phyloP scores from a whole-genome alignment of 305 asterid species.

The Fraxinus dipetala region DNA sequence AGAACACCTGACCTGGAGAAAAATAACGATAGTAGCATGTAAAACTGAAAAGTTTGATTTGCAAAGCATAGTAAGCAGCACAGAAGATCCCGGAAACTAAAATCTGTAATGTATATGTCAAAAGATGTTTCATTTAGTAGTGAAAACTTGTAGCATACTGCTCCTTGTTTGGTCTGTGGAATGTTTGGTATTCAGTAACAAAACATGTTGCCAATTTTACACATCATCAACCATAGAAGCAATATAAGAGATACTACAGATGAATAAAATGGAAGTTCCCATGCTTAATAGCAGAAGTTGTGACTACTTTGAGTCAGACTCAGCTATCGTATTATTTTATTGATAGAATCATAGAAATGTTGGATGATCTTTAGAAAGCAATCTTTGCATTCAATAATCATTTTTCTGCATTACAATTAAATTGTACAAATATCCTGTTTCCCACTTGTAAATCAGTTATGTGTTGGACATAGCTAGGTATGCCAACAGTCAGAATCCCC shows the following conservation, averaged over 20 bases:
- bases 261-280: neutral
- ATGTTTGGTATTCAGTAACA: neutral
- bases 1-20: constrained; percentile 83
- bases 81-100: neutral
- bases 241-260: neutral
- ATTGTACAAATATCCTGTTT: neutral
- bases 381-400: neutral
- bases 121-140: neutral
- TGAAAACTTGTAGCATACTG: constrained; percentile 1
- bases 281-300: neutral
- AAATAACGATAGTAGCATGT: neutral
- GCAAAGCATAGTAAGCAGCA: constrained; percentile 5
- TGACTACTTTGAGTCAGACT: neutral
- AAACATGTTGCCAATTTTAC: neutral
- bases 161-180: neutral
- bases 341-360: neutral
- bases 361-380: neutral
- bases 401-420: neutral
- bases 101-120: neutral
- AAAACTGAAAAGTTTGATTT: neutral
- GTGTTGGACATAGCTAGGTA: neutral
- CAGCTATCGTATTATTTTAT: neutral
- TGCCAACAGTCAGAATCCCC: neutral
- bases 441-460: neutral
- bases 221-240: neutral